These are phyloP conservation scores for Oidiodendron maius DNA, from an alignment of 495 filamentous ascomycete species.

Conservation along the genomic window DNA sequence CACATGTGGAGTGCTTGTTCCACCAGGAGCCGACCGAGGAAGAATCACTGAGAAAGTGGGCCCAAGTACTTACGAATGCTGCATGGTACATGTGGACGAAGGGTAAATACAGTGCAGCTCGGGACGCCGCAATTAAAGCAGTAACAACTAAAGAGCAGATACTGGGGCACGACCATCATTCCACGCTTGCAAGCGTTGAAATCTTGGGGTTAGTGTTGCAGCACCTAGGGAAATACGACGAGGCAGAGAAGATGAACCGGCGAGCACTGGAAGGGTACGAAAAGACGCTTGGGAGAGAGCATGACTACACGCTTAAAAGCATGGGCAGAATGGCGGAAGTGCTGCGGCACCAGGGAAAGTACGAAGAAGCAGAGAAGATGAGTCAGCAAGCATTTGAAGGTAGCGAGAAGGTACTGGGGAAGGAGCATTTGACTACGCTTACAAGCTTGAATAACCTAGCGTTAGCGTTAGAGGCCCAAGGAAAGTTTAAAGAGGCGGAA, in stretches of 20 bases:
- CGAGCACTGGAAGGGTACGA: neutral
- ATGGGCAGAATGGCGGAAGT: neutral
- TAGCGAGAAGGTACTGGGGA: neutral
- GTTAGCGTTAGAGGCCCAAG: conserved; percentile 14
- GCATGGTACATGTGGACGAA: neutral
- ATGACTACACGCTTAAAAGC: conserved; percentile 13
- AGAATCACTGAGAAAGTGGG: neutral
- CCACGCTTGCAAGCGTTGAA: neutral
- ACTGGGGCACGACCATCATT: neutral
- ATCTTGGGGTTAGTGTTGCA: neutral
- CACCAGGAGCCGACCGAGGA: neutral
- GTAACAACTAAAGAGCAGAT: neutral
- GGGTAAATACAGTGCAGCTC: neutral
- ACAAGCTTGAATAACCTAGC: conserved; percentile 1
- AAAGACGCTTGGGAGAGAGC: neutral
- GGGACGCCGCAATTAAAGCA: neutral
- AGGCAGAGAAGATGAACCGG: conserved; percentile 3
- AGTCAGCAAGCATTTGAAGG: neutral
- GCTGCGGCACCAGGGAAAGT: neutral
- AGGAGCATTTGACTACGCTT: neutral
- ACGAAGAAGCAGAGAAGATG: neutral
- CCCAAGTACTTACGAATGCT: neutral
- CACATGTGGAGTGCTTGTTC: neutral
- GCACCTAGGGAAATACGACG: neutral
- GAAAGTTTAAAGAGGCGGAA: conserved; percentile 22